Conservation (phyloP, 345 rosid genomes). For the Diplotaxis tenuifolia region DNA sequence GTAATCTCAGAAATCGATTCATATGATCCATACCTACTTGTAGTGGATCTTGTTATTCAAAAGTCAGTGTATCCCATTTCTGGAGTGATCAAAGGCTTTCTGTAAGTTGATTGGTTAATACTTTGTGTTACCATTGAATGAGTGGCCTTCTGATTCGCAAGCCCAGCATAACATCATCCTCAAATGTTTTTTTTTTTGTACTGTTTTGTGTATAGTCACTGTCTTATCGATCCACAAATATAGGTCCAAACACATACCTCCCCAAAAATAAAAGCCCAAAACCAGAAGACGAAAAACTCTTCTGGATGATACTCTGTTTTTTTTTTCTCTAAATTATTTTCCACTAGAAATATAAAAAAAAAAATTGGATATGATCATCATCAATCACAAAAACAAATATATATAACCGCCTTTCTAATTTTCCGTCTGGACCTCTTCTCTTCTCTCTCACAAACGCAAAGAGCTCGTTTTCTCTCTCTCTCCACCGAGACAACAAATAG, state of each 20-base stretch:
- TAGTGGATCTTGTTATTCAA: neutral
- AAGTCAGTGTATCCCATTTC: neutral
- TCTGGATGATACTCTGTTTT: neutral
- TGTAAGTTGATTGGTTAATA: neutral
- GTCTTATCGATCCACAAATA: neutral
- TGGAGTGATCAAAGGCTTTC: neutral
- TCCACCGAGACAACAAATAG: neutral
- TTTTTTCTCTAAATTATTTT: neutral
- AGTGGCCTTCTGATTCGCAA: neutral
- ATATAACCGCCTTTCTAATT: constrained; percentile 4
- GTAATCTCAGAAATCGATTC: too few species aligned
- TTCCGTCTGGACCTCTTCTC: neutral
- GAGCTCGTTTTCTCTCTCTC: neutral
- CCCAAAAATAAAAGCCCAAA: neutral
- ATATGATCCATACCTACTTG: too few species aligned
- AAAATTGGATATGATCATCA: neutral
- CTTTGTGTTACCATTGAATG: too few species aligned
- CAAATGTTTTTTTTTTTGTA: neutral
- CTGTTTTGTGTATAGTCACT: neutral
- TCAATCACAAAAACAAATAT: neutral
- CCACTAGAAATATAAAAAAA: neutral
- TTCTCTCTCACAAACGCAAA: neutral
- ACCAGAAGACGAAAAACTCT: neutral
- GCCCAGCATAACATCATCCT: neutral
- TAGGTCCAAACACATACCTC: neutral